phyloP scores from a whole-genome alignment of 2,329 filamentous ascomycete genomes.

The Emmonsiellopsis sp. region DNA sequence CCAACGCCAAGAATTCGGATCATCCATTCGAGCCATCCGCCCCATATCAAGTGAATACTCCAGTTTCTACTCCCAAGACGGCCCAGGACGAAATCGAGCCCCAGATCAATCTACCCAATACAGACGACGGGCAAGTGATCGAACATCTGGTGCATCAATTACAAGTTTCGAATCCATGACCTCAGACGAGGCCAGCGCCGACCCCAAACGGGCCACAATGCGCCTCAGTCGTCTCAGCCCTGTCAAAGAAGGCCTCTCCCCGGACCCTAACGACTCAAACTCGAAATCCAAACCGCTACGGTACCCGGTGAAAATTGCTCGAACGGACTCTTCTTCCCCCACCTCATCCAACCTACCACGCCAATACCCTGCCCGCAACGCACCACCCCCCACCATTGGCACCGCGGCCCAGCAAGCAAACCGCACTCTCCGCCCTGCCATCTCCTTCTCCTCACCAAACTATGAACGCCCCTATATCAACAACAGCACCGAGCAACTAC shows the following conservation, averaged over 20 bases:
- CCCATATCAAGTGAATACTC: background rate
- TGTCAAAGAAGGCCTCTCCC: slow-evolving; percentile 10
- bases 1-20: background rate
- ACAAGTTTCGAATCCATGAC: slow-evolving; percentile 19
- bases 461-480: background rate
- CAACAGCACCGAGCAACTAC: background rate
- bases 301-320: background rate
- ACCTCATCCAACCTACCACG: background rate
- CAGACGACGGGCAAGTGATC: slow-evolving; percentile 4
- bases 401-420: too few relatives aligned
- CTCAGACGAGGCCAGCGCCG: slow-evolving; percentile 16
- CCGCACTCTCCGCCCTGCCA: too few relatives aligned
- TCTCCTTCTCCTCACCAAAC: too few relatives aligned
- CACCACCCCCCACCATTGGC: too few relatives aligned
- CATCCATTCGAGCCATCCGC: background rate
- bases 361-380: background rate
- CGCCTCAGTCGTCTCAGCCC: slow-evolving; percentile 16
- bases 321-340: background rate
- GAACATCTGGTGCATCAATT: slow-evolving; percentile 5
- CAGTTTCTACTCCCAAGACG: background rate
- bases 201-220: slow-evolving; percentile 11
- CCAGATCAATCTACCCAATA: background rate
- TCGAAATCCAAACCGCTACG: background rate
- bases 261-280: background rate
- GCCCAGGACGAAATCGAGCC: background rate